Conservation (phyloP, 352 stramenopile genomes). For the Phytophthora colocasiae region DNA sequence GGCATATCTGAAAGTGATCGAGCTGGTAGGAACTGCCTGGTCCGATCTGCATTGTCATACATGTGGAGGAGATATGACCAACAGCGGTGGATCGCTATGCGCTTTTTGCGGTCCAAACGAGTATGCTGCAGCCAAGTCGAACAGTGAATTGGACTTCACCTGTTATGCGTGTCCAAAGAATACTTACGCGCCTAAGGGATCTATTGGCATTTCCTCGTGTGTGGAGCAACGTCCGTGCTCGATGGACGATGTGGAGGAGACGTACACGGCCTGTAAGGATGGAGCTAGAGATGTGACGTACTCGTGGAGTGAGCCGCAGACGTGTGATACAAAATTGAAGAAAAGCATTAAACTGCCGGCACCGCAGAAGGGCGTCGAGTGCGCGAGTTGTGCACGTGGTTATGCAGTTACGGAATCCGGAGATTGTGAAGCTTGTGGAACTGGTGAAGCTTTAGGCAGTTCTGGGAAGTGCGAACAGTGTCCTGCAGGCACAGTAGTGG, state of each 20-base stretch:
- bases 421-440: constrained; percentile 52
- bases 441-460: constrained; percentile 38
- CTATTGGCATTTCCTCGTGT: constrained; percentile 73
- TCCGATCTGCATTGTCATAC: constrained; percentile 78
- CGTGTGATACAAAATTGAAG: constrained; percentile 58
- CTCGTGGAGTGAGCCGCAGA: constrained; percentile 71
- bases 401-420: constrained; percentile 50
- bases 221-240: constrained; percentile 69
- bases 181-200: constrained; percentile 74
- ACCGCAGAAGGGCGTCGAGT: constrained; percentile 46
- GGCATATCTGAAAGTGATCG: constrained; percentile 80
- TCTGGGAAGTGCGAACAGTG: constrained; percentile 50
- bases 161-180: constrained; percentile 74
- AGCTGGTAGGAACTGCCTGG: constrained; percentile 81
- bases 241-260: constrained; percentile 66
- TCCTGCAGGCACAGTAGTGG: constrained; percentile 52
- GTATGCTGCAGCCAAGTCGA: constrained; percentile 71
- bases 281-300: constrained; percentile 68
- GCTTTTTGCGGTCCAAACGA: constrained; percentile 82
- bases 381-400: constrained; percentile 58
- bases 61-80: constrained; percentile 82
- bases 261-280: constrained; percentile 61
- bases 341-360: constrained; percentile 53
- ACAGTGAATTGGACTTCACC: constrained; percentile 80
- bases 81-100: constrained; percentile 76